Evolutionary conservation across 495 filamentous ascomycete genomes (phyloP), one percentile per base, ranked within the genome.

Genomic region (Evansstolkia leycettana): DNA sequence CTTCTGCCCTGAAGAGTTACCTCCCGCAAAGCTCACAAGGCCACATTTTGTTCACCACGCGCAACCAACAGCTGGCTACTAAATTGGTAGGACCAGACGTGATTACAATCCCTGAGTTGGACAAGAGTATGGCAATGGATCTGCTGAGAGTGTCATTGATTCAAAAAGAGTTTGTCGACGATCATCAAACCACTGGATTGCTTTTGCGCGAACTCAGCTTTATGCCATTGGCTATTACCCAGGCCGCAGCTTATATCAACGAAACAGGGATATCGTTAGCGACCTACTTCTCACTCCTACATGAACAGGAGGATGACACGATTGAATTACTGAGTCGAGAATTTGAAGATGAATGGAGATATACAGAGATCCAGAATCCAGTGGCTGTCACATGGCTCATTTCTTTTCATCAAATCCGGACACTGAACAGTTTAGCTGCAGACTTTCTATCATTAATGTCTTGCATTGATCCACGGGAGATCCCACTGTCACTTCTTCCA

Each of bases 171-270:
- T 10, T 50, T 9, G 16, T 37, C 4, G 14, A 25, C 20, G 28
- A 43, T 17, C 6, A 27, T 18, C 14, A 15, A 5, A 30, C 24
- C 1, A 24, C 33, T 17, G 19, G 9, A 0, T 49, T 51, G 13
- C 51, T 66, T 27, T 24, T 62, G 6, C 10, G 31, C 7, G 38
- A 55, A 24, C 52, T 67, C n/a, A 37, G 30, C 7, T 56, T 46
- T 40, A 54, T 70, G n/a, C 65, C 66, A 5, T 45, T 72, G 7
- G 66, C 65, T 13, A 66, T 69, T 40, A 44, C 50, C 7, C 66
- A 72, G 28, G 28, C 28, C 5, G 28, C 28, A 42, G 58, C 62
- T 2, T 71, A 62, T 28, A 46, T 72, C n/a, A 62, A 62, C 24
- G 42, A 27, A 11, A 64, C 54, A n/a, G 36, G 48, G 15, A 47